phyloP scores from a whole-genome alignment of 2,329 filamentous ascomycete genomes.

The Apiospora sp. region DNA sequence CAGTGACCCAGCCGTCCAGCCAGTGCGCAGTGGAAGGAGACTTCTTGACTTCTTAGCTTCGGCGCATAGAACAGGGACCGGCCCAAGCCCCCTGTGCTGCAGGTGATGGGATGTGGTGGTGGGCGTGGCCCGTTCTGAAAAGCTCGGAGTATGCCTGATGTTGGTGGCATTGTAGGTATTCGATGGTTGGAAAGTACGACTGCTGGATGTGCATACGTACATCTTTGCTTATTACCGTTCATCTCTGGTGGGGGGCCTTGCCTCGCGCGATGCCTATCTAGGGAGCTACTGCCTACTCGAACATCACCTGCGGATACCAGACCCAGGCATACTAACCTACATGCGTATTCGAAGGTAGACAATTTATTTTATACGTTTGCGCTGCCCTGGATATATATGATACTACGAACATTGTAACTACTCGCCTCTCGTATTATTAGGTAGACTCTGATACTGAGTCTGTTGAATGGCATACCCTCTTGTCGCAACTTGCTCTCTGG shows the following conservation, averaged over 20 bases:
- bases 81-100: slow-evolving; percentile 10
- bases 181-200: no score
- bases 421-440: not conserved
- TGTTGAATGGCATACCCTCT: not conserved
- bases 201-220: not conserved
- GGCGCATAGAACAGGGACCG: slow-evolving; percentile 18
- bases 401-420: not conserved
- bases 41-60: not conserved
- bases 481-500: slow-evolving; percentile 1
- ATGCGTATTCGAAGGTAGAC: no score
- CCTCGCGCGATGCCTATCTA: not conserved
- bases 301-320: no score
- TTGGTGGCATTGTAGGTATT: not conserved
- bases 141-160: not conserved
- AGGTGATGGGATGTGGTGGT: slow-evolving; percentile 16
- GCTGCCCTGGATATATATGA: not conserved
- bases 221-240: not conserved
- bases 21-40: no score
- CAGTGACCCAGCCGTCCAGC: not conserved
- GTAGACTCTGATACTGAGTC: not conserved
- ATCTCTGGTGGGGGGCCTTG: not conserved
- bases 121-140: not conserved
- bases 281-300: not conserved
- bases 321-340: no score
- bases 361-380: not conserved